Percentiles rank a stretch among this genome's conserved stretches.
Evolutionary conservation across 1,139 yeast genomes (phyloP).

Genomic region (Kodamaea sp.): DNA sequence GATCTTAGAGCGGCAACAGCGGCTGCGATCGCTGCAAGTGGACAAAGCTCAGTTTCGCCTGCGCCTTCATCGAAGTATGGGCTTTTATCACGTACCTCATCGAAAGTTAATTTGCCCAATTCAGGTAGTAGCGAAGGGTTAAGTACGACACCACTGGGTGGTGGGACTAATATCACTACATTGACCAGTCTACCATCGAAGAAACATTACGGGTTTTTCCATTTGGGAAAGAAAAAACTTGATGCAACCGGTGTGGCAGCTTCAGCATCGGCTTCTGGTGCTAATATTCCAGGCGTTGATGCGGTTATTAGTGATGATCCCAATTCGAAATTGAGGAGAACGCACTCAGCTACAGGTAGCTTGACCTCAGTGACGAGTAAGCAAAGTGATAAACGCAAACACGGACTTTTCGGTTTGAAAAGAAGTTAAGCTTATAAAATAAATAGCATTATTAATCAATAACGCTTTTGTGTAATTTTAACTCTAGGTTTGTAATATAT

Average conservation of each 20-base stretch:
- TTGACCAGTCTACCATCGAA: conserved; percentile 8
- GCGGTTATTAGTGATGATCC: conserved; percentile 1
- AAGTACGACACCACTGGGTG: conserved; percentile 3
- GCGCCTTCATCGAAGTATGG: conserved; percentile 11
- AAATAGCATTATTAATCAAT: neutral
- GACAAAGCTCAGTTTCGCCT: conserved; percentile 2
- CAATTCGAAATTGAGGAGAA: conserved; percentile 11
- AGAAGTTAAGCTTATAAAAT: conserved; percentile 1
- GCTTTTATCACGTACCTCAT: conserved; percentile 9
- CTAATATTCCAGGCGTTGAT: conserved; percentile 4
- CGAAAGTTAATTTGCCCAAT: conserved; percentile 8
- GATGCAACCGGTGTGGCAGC: conserved; percentile 6
- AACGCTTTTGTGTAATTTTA: neutral
- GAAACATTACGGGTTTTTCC: conserved; percentile 26
- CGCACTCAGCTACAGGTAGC: conserved; percentile 19
- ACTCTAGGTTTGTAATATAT: no score
- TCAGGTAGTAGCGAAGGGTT: conserved; percentile 4
- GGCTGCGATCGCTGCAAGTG: conserved; percentile 1
- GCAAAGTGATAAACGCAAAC: conserved; percentile 13
- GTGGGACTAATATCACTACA: conserved; percentile 10
- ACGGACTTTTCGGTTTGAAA: conserved; percentile 17
- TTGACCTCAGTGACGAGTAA: conserved; percentile 18
- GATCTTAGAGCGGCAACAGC: neutral
- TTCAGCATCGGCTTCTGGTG: conserved; percentile 4
- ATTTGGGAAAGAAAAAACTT: conserved; percentile 17